phyloP scores from a whole-genome alignment of 768 basidiomycete genomes.

The Boletus subparvulus region DNA sequence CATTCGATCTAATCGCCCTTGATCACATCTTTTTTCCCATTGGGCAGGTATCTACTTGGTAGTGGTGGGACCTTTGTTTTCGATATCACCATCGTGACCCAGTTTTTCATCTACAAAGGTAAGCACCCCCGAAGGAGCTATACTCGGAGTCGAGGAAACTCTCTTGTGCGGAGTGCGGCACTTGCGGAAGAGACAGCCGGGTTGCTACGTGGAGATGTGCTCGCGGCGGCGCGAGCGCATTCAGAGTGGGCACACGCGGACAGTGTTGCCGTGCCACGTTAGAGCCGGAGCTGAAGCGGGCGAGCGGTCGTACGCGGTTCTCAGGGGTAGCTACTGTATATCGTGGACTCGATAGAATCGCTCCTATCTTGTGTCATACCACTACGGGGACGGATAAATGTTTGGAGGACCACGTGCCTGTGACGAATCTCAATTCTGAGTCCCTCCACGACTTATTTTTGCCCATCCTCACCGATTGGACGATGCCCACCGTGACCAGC shows the following conservation, averaged over 20 bases:
- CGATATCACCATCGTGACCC: constrained; percentile 87
- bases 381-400: neutral
- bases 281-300: constrained; percentile 39
- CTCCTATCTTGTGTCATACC: neutral
- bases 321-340: neutral
- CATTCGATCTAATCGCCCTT: neutral
- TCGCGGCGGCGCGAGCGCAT: constrained; percentile 29
- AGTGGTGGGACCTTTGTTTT: constrained; percentile 92
- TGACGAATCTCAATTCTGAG: neutral
- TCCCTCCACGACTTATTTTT: neutral
- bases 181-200: constrained; percentile 51
- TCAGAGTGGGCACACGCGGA: constrained; percentile 27
- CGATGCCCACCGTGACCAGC: constrained; percentile 19
- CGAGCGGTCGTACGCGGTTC: neutral
- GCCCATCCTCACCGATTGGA: constrained; percentile 4
- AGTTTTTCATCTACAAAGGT: constrained; percentile 75
- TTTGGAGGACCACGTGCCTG: constrained; percentile 16
- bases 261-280: constrained; percentile 20
- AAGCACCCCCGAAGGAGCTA: constrained; percentile 36
- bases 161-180: constrained; percentile 26
- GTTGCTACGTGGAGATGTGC: constrained; percentile 44
- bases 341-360: neutral
- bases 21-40: neutral
- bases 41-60: constrained; percentile 76
- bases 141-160: constrained; percentile 28